Evolutionary conservation across 192 early-diverging fungal species (phyloP).

Genomic region (Kappamyces sp.): DNA sequence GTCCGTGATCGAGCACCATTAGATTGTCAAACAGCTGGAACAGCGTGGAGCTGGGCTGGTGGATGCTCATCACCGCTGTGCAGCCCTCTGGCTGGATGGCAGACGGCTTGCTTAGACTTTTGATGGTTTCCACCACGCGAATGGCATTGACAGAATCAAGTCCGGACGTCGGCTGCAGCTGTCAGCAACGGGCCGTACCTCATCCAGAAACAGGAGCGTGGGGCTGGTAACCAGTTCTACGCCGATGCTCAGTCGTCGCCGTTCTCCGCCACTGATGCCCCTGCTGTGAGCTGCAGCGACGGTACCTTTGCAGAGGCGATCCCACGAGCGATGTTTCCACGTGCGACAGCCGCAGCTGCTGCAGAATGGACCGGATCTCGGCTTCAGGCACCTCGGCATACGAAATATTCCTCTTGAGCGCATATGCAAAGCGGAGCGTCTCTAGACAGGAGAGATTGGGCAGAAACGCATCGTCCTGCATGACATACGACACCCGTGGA

Average conservation of each 20-base stretch:
- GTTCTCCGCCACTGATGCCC: constrained; percentile 41
- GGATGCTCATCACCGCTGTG: constrained; percentile 46
- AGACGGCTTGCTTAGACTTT: constrained; percentile 26
- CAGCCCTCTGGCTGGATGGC: constrained; percentile 43
- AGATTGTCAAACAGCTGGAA: constrained; percentile 69
- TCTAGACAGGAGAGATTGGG: constrained; percentile 65
- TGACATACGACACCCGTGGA: constrained; percentile 25
- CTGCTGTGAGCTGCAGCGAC: background rate
- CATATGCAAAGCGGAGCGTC: constrained; percentile 58
- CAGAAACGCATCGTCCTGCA: constrained; percentile 42
- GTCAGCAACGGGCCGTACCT: constrained; percentile 26
- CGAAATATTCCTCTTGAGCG: no score
- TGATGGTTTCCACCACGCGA: constrained; percentile 54
- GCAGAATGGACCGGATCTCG: no score
- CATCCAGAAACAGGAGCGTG: constrained; percentile 42
- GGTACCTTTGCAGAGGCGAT: constrained; percentile 1
- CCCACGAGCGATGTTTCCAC: constrained; percentile 49
- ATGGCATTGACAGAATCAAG: constrained; percentile 49
- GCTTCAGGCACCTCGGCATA: no score
- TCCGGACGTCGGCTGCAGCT: constrained; percentile 13
- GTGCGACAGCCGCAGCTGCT: constrained; percentile 52
- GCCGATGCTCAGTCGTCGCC: constrained; percentile 54
- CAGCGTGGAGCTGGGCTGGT: constrained; percentile 65
- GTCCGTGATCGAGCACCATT: constrained; percentile 58
- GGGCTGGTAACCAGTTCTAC: constrained; percentile 46